Evolutionary conservation across 1,284 basidiomycete species (phyloP).

Genomic region (Malassezia nana): DNA sequence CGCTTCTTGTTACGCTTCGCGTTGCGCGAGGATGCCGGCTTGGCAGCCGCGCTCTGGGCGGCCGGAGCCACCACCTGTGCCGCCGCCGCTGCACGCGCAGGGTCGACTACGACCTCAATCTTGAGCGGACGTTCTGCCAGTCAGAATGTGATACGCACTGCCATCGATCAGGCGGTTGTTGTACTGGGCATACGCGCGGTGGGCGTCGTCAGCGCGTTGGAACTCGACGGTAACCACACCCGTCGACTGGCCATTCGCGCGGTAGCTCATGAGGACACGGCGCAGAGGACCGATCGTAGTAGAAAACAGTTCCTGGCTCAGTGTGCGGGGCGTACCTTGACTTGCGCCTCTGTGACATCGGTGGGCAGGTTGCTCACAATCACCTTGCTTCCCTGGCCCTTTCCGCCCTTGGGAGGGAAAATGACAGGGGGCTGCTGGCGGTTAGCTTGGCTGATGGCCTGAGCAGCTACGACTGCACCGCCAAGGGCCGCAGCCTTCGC

Average conservation of each 20-base stretch:
- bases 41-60: slow-evolving; percentile 53
- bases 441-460: slow-evolving; percentile 38
- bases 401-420: slow-evolving; percentile 36
- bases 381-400: slow-evolving; percentile 60
- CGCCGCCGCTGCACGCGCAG: slow-evolving; percentile 58
- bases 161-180: slow-evolving; percentile 99
- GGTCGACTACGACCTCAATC: slow-evolving; percentile 92
- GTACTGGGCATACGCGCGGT: slow-evolving; percentile 84
- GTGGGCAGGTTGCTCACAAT: slow-evolving; percentile 86
- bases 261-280: slow-evolving; percentile 75
- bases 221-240: slow-evolving; percentile 82
- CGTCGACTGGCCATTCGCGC: slow-evolving; percentile 73
- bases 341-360: slow-evolving; percentile 88
- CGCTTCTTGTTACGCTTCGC: slow-evolving; percentile 51
- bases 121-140: slow-evolving; percentile 73
- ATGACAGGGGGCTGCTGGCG: slow-evolving; percentile 43
- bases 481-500: slow-evolving; percentile 44
- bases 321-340: slow-evolving; percentile 57
- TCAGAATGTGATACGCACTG: slow-evolving; percentile 48
- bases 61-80: slow-evolving; percentile 57
- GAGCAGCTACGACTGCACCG: slow-evolving; percentile 23
- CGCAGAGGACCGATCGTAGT: slow-evolving; percentile 78
- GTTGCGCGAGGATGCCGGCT: slow-evolving; percentile 51
- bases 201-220: slow-evolving; percentile 73
- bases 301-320: slow-evolving; percentile 68